Conservation (phyloP, 2,329 filamentous ascomycete genomes). For the Penicillium sp. region DNA sequence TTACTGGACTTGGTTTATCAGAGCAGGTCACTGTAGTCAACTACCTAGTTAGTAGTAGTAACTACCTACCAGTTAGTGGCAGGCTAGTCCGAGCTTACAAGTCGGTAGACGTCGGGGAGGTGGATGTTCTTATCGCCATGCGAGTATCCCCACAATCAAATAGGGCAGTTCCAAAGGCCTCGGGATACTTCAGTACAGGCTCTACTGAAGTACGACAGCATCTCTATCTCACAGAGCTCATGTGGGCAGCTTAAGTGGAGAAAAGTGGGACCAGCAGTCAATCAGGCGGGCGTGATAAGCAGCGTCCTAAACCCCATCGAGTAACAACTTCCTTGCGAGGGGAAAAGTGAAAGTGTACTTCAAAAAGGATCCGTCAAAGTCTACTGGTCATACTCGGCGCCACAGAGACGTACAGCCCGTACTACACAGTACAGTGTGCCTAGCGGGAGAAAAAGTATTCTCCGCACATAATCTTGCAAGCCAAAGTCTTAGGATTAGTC, state of each 20-base stretch:
- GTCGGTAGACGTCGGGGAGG: neutral
- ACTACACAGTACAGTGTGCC: neutral
- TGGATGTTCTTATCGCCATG: neutral
- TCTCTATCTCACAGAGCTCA: neutral
- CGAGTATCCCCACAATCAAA: neutral
- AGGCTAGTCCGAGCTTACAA: neutral
- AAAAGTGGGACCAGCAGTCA: neutral
- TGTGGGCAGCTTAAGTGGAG: neutral
- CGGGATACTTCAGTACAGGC: no score
- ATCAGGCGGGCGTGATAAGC: constrained; percentile 7
- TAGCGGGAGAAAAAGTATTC: neutral
- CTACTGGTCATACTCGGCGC: neutral
- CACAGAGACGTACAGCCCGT: neutral
- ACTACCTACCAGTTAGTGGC: neutral
- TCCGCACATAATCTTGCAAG: neutral
- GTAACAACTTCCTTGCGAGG: constrained; percentile 15
- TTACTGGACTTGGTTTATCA: no score
- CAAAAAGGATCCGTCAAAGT: neutral
- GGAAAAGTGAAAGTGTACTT: neutral
- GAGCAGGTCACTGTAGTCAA: no score
- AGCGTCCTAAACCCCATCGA: constrained; percentile 12
- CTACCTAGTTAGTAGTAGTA: neutral
- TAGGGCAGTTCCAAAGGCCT: no score
- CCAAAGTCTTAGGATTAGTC: neutral
- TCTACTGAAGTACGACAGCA: no score